Evolutionary conservation across 148 eudicot genomes (phyloP).

Genomic region (Vaccinium macrocarpon): DNA sequence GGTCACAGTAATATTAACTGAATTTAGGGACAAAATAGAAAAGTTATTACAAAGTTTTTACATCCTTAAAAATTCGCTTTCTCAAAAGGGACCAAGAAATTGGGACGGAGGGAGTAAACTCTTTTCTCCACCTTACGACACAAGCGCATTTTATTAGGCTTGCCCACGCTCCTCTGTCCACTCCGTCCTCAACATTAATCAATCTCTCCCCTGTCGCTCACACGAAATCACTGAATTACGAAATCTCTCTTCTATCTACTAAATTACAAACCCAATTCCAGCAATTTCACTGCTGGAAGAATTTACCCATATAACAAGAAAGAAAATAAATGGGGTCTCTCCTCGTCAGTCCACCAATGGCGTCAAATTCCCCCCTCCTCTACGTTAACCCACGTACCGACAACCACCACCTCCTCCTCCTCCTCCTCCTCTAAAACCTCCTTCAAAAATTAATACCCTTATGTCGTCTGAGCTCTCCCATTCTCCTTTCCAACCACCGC

Average conservation of each 20-base stretch:
- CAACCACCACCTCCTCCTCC: background rate
- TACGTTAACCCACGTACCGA: background rate
- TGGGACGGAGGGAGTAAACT: no score
- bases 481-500: background rate
- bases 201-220: background rate
- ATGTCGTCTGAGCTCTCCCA: background rate
- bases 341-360: background rate
- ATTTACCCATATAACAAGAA: background rate
- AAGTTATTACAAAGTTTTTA: no score
- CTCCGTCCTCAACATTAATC: background rate
- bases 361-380: background rate
- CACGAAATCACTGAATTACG: slow-evolving; percentile 8
- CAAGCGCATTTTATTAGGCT: no score
- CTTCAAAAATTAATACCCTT: slow-evolving; percentile 2
- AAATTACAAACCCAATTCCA: background rate
- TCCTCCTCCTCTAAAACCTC: background rate
- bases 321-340: background rate
- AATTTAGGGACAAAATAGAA: no score
- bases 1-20: no score
- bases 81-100: no score
- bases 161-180: background rate
- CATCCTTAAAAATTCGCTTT: no score
- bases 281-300: slow-evolving; percentile 4
- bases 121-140: no score
- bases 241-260: no score